Evolutionary conservation across 108 stramenopile genomes (phyloP), one percentile per base, ranked within the genome.

Genomic region (Nitzschia inconspicua): DNA sequence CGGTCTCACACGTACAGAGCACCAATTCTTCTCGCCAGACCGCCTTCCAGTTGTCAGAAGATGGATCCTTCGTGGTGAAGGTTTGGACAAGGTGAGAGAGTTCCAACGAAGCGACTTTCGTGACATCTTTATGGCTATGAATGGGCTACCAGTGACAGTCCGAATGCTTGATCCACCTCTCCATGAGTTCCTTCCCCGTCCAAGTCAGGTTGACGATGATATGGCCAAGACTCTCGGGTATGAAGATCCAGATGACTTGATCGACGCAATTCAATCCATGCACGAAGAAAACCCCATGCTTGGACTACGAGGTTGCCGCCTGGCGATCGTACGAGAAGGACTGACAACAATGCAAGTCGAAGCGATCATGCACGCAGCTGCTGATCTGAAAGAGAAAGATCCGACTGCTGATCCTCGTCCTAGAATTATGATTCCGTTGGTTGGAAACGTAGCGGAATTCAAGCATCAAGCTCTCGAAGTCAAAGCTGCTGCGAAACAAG

Each of bases 281-380:
- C 83, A 84, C 42, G 89, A 90, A 66, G 83, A 79, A 46, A 91
- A 91, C 47, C 86, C 90, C 2, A 91, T 91, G 90, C 66, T 88
- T 29, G 90, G 90, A 23, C 61, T 88, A 3, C 80, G 90, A 24
- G 90, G 90, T 18, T 91, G 90, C 41, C 80, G 90, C 24, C 47
- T 91, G 29, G 90, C 81, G 14, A 80, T 91, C 49, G 63, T 76
- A 27, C 80, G 73, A 52, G 66, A 74, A 20, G 84, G 78, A 23
- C 67, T 91, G 27, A 78, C 76, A 23, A 55, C 71, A 40, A 91
- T 91, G 90, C 90, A 91, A 49, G 85, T 80, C 14, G 77, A 79
- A 47, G 85, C 91, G 1, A 83, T 92, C 46, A 74, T 86, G 10
- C 31, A 67, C 41, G 85, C 85, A 5, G 85, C 85, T 9, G 80